These are phyloP conservation scores for Umbelopsis isabellina DNA, from an alignment of 192 early-diverging fungal genomes.

Conservation along the genomic window DNA sequence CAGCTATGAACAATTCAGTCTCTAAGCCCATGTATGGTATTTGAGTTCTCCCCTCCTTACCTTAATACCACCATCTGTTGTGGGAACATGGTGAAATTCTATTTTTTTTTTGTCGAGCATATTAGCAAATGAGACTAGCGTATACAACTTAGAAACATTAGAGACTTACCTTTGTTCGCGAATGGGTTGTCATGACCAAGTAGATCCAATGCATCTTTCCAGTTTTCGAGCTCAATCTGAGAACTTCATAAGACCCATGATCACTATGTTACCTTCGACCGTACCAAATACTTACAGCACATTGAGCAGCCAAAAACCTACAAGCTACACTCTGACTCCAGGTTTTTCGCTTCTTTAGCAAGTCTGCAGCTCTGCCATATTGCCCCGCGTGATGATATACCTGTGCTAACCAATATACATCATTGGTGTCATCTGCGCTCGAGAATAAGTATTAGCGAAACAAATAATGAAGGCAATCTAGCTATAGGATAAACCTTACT, in stretches of 20 bases:
- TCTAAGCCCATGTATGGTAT: no score
- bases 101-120: neutral
- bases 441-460: neutral
- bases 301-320: constrained; percentile 57
- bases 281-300: constrained; percentile 46
- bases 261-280: neutral
- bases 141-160: neutral
- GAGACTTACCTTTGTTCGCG: constrained; percentile 23
- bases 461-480: neutral
- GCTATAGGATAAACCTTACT: constrained; percentile 38
- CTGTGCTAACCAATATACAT: constrained; percentile 52
- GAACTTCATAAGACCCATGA: neutral
- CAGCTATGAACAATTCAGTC: constrained; percentile 38
- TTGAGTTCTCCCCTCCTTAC: constrained; percentile 27
- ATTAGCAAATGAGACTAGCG: constrained; percentile 5
- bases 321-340: constrained; percentile 49
- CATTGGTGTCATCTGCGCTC: constrained; percentile 48
- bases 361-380: constrained; percentile 48
- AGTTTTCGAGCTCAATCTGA: constrained; percentile 52
- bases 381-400: constrained; percentile 52
- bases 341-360: constrained; percentile 46
- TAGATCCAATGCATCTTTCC: constrained; percentile 58
- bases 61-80: constrained; percentile 52
- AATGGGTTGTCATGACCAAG: constrained; percentile 55
- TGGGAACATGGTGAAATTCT: constrained; percentile 35